Conservation (phyloP, 2,329 filamentous ascomycete species). For the Capronia coronata region DNA sequence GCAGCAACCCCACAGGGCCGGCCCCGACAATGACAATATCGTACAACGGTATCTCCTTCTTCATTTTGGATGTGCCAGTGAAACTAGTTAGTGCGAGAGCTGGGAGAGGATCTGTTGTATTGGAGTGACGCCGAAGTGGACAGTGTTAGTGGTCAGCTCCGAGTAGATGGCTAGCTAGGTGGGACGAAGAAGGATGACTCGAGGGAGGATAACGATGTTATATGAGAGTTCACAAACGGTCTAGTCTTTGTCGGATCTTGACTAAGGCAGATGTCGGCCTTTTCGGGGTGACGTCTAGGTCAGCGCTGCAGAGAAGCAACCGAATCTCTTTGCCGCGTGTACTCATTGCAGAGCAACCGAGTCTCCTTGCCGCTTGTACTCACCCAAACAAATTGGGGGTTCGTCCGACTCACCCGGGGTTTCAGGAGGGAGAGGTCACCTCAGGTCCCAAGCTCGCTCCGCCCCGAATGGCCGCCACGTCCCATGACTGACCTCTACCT, state of each 20-base stretch:
- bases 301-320: slow-evolving; percentile 2
- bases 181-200: not conserved
- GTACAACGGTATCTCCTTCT: slow-evolving; percentile 21
- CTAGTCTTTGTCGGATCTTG: slow-evolving; percentile 6
- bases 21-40: slow-evolving; percentile 80
- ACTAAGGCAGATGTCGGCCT: slow-evolving; percentile 12
- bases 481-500: not conserved
- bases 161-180: not conserved
- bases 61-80: slow-evolving; percentile 10
- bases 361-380: no score
- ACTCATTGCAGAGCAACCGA: no score
- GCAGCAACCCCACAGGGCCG: slow-evolving; percentile 78
- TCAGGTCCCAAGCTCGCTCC: not conserved
- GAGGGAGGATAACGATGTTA: not conserved
- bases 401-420: no score
- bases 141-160: not conserved
- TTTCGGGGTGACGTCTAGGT: slow-evolving; percentile 3
- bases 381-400: no score
- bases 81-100: not conserved
- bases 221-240: slow-evolving; percentile 3
- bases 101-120: not conserved
- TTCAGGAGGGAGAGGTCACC: no score
- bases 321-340: slow-evolving; percentile 12
- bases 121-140: not conserved
- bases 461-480: not conserved